Evolutionary conservation across 176 grass and related monocot species (phyloP), one percentile per base, ranked within the genome.

Genomic region (Eragrostis nindensis): DNA sequence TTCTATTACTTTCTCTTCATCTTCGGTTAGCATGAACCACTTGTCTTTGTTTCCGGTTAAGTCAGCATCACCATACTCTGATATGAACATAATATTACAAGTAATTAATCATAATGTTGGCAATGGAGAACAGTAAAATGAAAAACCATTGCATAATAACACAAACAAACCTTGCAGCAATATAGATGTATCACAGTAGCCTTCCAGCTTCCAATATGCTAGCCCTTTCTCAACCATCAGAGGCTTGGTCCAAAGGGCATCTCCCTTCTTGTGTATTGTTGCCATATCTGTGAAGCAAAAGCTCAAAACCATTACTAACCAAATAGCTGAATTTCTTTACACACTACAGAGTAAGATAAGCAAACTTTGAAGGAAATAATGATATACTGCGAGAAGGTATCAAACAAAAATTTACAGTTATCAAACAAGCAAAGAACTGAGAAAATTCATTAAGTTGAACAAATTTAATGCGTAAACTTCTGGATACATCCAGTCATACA

Each of bases 221-320:
- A 16, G 19, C 22, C 75, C 81, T 80, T 89, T 69, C 10, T 84
- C 70, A 62, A 69, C 46, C 70, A 85, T 40, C 13, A 89, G 6
- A 74, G 90, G 87, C 73, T 89, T 87, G 10, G 78, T 91, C 80
- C 92, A 80, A 22, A 98, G 4, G 18, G 60, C 55, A 77, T 46
- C 47, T 85, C 78, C 65, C 26, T 82, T 70, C 60, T 84, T 75
- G 32, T 89, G 77, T 78, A 66, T 61, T 59, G 66, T 84, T 88
- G 77, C 76, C 65, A 84, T 41, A 80, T 52, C 61, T 71, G 46
- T 42, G 9, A 84, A 41, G 19, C 41, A 73, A 78, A 59, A 62
- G 25, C 74, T 70, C 10, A 49, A 72, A 44, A 89, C 48, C 32
- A 49, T 10, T 66, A 55, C 24, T 49, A 11, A 40, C 36, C 14